phyloP scores from a whole-genome alignment of 495 filamentous ascomycete genomes.

The Podospora fimiseda region DNA sequence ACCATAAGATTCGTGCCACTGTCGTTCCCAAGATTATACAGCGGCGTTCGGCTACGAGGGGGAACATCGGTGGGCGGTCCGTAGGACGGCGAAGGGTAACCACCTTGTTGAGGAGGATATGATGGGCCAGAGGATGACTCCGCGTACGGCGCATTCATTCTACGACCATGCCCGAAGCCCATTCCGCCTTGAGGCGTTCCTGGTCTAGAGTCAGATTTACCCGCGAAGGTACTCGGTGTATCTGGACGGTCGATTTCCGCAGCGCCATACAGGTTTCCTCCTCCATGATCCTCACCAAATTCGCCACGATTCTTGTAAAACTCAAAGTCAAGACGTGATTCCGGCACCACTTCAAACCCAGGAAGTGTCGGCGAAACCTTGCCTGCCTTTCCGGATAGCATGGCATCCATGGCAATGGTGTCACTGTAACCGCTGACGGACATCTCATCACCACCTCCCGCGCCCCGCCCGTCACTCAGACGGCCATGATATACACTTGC shows the following conservation, averaged over 20 bases:
- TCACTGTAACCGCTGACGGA: constrained; percentile 64
- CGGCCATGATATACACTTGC: constrained; percentile 75
- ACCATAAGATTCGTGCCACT: constrained; percentile 38
- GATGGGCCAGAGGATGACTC: constrained; percentile 14
- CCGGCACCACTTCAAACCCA: constrained; percentile 83
- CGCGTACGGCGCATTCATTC: constrained; percentile 15
- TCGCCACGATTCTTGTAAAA: constrained; percentile 86
- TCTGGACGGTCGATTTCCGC: constrained; percentile 62
- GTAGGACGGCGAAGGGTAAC: too few species aligned
- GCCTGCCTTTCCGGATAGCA: constrained; percentile 70
- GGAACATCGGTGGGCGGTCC: constrained; percentile 12
- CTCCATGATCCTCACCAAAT: constrained; percentile 82
- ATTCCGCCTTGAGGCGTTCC: constrained; percentile 37
- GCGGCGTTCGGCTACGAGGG: constrained; percentile 27
- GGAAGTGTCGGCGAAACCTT: constrained; percentile 47
- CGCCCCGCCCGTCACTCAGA: constrained; percentile 49
- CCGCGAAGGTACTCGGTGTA: constrained; percentile 53
- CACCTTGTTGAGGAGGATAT: constrained; percentile 15
- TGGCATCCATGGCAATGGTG: constrained; percentile 59
- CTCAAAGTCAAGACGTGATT: constrained; percentile 84
- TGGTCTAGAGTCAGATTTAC: constrained; percentile 31
- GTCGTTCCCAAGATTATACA: constrained; percentile 39
- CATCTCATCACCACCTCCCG: constrained; percentile 46
- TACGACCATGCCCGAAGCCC: constrained; percentile 21
- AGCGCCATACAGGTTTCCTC: constrained; percentile 64